phyloP scores from a whole-genome alignment of 371 early-diverging fungal genomes.

The Circinella umbellata region DNA sequence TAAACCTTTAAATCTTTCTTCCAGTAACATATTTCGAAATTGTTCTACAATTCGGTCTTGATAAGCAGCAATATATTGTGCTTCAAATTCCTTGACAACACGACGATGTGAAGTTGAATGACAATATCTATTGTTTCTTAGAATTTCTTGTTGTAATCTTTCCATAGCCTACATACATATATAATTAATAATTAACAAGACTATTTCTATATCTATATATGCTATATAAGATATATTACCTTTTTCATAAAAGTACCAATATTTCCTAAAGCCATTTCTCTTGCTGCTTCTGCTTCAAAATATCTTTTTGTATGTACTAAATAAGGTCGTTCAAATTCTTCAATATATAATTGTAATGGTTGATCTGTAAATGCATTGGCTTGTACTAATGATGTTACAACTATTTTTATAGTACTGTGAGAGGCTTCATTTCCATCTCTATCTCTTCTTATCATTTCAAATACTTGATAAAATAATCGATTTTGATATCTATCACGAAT shows the following conservation, averaged over 20 bases:
- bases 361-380: conserved; percentile 73
- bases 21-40: conserved; percentile 71
- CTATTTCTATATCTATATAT: too few relatives aligned
- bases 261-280: conserved; percentile 56
- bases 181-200: too few relatives aligned
- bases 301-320: conserved; percentile 72
- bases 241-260: conserved; percentile 77
- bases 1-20: conserved; percentile 67
- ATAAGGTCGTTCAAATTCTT: conserved; percentile 81
- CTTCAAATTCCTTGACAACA: conserved; percentile 76
- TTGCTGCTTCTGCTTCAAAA: conserved; percentile 74
- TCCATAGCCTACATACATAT: conserved; percentile 34
- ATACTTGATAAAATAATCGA: conserved; percentile 70
- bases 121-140: conserved; percentile 62
- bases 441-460: conserved; percentile 72
- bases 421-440: conserved; percentile 72
- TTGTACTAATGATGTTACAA: conserved; percentile 69
- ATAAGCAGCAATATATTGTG: conserved; percentile 76
- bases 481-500: conserved; percentile 70
- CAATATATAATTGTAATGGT: conserved; percentile 75
- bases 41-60: conserved; percentile 69
- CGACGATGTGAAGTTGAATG: conserved; percentile 71
- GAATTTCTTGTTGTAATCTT: conserved; percentile 63
- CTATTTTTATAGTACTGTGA: conserved; percentile 58
- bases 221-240: conserved; percentile 27